A percentile compares a stretch with the other conserved stretches of the same genome.
Conservation (phyloP, 2,329 filamentous ascomycete species). For the Talaromyces pinophilus region DNA sequence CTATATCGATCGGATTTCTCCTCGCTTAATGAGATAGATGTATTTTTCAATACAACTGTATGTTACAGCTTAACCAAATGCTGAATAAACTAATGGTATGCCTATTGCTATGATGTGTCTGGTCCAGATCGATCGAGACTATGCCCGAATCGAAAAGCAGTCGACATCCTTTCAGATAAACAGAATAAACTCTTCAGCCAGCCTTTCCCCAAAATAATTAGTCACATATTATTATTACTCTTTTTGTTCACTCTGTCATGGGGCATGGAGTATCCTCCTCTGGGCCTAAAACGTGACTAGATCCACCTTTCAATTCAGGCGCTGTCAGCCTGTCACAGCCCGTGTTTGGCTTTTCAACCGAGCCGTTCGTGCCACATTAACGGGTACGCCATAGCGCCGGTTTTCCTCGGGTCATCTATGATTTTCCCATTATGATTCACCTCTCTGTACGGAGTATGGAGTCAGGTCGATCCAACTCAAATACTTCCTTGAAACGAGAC, state of each 20-base stretch:
- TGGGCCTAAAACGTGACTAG: background rate
- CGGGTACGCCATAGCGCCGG: constrained; percentile 10
- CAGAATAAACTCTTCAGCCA: constrained; percentile 13
- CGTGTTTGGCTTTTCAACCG: constrained; percentile 11
- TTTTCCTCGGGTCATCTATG: constrained; percentile 11
- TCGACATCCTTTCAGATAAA: background rate
- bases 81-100: too few relatives aligned
- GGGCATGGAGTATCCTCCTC: background rate
- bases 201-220: constrained; percentile 13
- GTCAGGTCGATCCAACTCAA: background rate
- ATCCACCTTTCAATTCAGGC: background rate
- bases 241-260: constrained; percentile 6
- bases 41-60: background rate
- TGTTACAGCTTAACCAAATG: background rate
- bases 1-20: constrained; percentile 12
- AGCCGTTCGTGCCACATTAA: constrained; percentile 19
- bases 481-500: background rate
- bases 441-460: background rate
- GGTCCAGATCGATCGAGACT: constrained; percentile 7
- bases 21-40: background rate
- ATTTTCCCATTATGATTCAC: background rate
- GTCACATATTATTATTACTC: background rate
- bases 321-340: background rate
- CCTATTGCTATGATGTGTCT: background rate
- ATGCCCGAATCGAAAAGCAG: background rate